Conservation (phyloP, 768 basidiomycete genomes). For the Rhizopogon vulgaris region DNA sequence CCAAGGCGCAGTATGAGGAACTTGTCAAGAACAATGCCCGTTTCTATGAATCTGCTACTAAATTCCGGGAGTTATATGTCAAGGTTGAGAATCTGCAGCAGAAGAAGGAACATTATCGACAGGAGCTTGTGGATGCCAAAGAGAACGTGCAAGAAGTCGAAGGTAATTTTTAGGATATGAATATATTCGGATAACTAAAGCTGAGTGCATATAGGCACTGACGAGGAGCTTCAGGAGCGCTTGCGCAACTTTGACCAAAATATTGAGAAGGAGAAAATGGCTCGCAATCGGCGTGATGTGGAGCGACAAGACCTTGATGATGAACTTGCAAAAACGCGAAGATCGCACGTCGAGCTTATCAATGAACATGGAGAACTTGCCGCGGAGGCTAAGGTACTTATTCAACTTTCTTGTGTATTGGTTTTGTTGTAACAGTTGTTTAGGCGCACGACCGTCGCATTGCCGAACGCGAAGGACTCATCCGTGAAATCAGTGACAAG, state of each 20-base stretch:
- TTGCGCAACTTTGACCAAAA: conserved; percentile 56
- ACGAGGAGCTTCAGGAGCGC: conserved; percentile 61
- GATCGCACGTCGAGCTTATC: conserved; percentile 49
- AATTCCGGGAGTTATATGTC: conserved; percentile 81
- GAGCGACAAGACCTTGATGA: conserved; percentile 59
- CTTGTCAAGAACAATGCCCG: conserved; percentile 64
- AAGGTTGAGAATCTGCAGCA: conserved; percentile 59
- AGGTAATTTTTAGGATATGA: conserved; percentile 30
- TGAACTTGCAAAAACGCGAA: conserved; percentile 42
- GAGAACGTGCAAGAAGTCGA: conserved; percentile 61
- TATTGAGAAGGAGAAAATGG: conserved; percentile 44
- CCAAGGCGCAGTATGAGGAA: conserved; percentile 57
- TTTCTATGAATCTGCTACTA: conserved; percentile 78
- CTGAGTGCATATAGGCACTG: conserved; percentile 43
- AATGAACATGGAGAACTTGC: conserved; percentile 60
- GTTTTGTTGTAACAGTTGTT: not conserved
- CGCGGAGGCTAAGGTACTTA: conserved; percentile 67
- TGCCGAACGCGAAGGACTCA: conserved; percentile 62
- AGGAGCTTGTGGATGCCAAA: conserved; percentile 56
- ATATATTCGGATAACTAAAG: not conserved
- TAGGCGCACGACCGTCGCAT: conserved; percentile 74
- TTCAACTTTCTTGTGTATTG: not conserved
- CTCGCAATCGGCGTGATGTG: conserved; percentile 39
- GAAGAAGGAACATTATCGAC: conserved; percentile 53
- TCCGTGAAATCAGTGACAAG: conserved; percentile 63